Conservation (phyloP, 495 filamentous ascomycete genomes). For the Lepraria neglecta region DNA sequence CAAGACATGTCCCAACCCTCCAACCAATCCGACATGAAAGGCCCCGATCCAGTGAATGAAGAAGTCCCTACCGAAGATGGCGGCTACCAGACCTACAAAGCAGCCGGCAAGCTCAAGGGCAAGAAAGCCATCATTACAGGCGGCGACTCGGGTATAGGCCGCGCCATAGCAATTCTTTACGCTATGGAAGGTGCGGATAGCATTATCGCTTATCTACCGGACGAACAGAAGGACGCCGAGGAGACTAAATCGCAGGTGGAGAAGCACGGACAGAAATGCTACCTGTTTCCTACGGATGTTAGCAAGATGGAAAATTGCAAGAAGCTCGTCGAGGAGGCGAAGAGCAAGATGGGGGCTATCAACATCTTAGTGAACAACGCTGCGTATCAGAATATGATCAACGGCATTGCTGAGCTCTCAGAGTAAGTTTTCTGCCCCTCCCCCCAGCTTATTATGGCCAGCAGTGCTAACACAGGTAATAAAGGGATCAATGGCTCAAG, state of each 20-base stretch:
- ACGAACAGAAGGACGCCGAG: conserved; percentile 70
- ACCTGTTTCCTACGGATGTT: conserved; percentile 56
- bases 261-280: conserved; percentile 55
- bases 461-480: conserved; percentile 8
- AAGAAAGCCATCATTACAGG: conserved; percentile 78
- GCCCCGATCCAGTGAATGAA: conserved; percentile 55
- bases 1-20: conserved; percentile 64
- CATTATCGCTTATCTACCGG: conserved; percentile 66
- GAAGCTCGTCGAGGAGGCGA: conserved; percentile 58
- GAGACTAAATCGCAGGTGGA: conserved; percentile 66
- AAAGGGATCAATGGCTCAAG: conserved; percentile 65
- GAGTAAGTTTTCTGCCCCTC: conserved; percentile 47
- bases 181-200: conserved; percentile 78
- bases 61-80: conserved; percentile 64
- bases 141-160: conserved; percentile 77
- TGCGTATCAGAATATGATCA: conserved; percentile 65
- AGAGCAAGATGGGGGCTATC: conserved; percentile 58
- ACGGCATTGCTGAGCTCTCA: conserved; percentile 63
- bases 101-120: conserved; percentile 68
- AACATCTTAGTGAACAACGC: conserved; percentile 81
- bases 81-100: conserved; percentile 67
- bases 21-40: conserved; percentile 56
- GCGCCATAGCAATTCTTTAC: conserved; percentile 69
- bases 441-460: conserved; percentile 6
- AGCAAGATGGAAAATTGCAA: conserved; percentile 59